Evolutionary conservation across 2,329 filamentous ascomycete species (phyloP), one percentile per base, ranked within the genome.

Genomic region (Pestalotiopsis sp.): DNA sequence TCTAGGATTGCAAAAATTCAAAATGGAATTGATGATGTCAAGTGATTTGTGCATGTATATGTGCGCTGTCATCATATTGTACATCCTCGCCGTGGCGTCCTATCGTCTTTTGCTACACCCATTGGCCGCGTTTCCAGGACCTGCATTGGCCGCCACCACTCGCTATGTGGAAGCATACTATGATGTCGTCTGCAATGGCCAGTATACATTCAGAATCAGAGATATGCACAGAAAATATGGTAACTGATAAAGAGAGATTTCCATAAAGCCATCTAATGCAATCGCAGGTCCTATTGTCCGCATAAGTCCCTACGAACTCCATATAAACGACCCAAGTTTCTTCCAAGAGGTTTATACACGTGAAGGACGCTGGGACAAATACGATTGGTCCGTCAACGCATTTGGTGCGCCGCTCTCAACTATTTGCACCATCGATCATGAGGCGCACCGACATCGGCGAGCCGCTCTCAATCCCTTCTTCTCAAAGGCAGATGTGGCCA

Each of bases 191-290:
- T 67, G 67, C 23, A 41, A 69, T 36, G 71, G 71, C 11, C 67
- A 70, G 41, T 70, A 67, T 14, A 69, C 64, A 5, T 71, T 70
- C 45, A 56, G 70, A 27, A 71, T 73, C 17, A 45, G 61, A 52
- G 58, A 67, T 25, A 67, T 71, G 67, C 69, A 73, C 57, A 68
- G 68, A 39, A 65, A 70, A 69, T 73, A 72, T 41, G 71, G 71
- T 58, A 58, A 13, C 12, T 4, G 5, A 2, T 31, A 7, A 31
- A 9, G 6, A 45, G 0, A 45, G 12, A 13, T 17, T 4, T 3
- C 17, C 2, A 45, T 1, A n/a, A 17, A 14, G 41, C 14, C 14
- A 49, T 49, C 41, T 49, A n/a, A 49, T 52, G 13, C 12, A 5
- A 4, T 58, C 11, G 5, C 20, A 58, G 61, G 61, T 11, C 65